Conservation (phyloP, 2,329 filamentous ascomycete genomes). For the Aschersonia sp. region DNA sequence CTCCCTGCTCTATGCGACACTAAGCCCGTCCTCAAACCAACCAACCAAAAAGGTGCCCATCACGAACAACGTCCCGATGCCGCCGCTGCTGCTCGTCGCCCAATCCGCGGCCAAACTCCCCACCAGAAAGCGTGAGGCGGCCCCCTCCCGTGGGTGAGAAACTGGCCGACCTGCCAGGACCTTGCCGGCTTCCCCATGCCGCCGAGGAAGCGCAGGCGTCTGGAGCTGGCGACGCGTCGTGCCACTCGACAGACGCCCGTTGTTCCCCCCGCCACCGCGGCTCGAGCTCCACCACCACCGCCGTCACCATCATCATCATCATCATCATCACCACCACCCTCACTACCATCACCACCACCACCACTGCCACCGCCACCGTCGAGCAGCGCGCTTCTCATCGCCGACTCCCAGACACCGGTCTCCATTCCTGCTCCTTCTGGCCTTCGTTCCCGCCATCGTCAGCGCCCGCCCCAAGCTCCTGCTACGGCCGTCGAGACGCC, state of each 20-base stretch:
- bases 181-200: constrained; percentile 7
- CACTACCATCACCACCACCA: no score
- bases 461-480: constrained; percentile 2
- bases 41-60: no score
- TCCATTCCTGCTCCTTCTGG: constrained; percentile 6
- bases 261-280: constrained; percentile 10
- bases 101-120: no score
- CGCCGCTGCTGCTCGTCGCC: no score
- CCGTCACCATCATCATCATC: neutral
- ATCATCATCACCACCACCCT: no score
- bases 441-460: constrained; percentile 10
- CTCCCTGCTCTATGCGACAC: no score
- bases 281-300: constrained; percentile 3
- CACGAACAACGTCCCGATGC: no score
- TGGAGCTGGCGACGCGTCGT: constrained; percentile 17
- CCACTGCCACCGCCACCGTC: neutral
- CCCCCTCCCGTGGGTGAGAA: no score
- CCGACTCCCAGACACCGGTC: constrained; percentile 7
- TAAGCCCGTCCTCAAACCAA: no score
- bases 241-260: constrained; percentile 24
- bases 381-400: neutral
- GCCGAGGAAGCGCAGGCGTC: constrained; percentile 23
- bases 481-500: constrained; percentile 2
- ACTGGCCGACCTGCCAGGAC: no score
- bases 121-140: no score